Conservation (phyloP, 176 grass and related monocot genomes). For the Otatea glauca region DNA sequence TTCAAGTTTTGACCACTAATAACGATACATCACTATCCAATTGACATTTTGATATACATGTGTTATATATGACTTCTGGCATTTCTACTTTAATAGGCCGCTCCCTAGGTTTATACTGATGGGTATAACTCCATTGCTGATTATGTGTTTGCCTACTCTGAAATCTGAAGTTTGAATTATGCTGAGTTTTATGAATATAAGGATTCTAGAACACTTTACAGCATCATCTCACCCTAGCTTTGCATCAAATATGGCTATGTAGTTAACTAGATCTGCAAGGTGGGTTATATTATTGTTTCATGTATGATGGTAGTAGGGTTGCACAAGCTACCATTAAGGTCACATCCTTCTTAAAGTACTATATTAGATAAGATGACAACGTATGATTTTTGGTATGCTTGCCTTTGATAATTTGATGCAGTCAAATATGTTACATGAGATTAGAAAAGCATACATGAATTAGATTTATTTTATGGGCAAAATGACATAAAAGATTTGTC, state of each 20-base stretch:
- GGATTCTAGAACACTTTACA: neutral
- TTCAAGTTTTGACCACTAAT: no score
- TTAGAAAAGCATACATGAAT: no score
- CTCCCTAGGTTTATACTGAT: neutral
- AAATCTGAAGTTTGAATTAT: neutral
- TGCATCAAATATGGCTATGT: neutral
- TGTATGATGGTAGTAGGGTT: neutral
- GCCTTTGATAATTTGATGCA: neutral
- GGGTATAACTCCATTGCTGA: neutral
- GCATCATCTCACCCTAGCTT: neutral
- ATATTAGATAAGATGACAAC: neutral
- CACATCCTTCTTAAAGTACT: neutral
- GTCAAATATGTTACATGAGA: neutral
- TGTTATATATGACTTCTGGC: neutral
- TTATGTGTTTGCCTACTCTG: slow-evolving; percentile 7
- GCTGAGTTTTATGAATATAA: neutral
- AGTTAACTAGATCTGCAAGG: neutral
- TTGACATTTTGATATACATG: no score
- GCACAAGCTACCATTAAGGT: neutral
- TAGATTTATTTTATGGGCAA: no score
- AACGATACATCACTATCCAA: no score
- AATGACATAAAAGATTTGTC: no score
- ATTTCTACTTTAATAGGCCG: neutral
- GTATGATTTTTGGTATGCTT: neutral
- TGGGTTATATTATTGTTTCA: neutral